Evolutionary conservation across 257 asterid species (phyloP), one percentile per base, ranked within the genome.

Genomic region (Solanum paucissectum): DNA sequence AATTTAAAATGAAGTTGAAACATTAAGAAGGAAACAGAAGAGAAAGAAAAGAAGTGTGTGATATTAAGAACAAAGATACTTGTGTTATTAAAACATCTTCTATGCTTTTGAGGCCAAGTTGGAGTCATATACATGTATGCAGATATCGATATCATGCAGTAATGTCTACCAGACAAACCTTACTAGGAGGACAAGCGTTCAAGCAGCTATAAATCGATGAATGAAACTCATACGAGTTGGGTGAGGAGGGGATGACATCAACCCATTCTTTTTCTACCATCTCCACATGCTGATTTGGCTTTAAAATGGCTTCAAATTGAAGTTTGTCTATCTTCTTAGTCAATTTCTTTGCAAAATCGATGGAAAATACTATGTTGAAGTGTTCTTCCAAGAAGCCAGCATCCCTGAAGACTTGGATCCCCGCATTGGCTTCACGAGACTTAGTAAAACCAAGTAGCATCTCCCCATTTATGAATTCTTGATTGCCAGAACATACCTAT

Each of bases 241-340:
- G 95, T 25, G 93, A 87, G 5, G 94, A 87, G 68, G 98, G 96
- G 38, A 84, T 76, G 25, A 95, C 94, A 86, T 95, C 93, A 25
- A 93, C 87, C 98, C 98, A 97, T 37, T 93, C 98, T 72, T 92
- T 92, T 58, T 92, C 94, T 21, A 93, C 93, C 93, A 90, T 93
- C 90, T 92, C 92, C 12, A 92, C 93, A 9, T 92, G 84, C 27
- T 92, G 87, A 89, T 90, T 93, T 55, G 91, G 88, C 69, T 90
- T 85, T 68, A 89, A 88, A 74, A 95, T 89, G 60, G 94, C 95
- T 55, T 92, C 87, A 86, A 97, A 92, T 88, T 86, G 92, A 85
- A 97, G 92, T 75, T 93, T 92, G 74, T 88, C 89, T 1, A 83
- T 89, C 89, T 91, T 94, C 87, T 92, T 93, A 68, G 88, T 91